These are phyloP conservation scores for Cyphellophora attinorum DNA, from an alignment of 2,329 filamentous ascomycete species.

Conservation along the genomic window DNA sequence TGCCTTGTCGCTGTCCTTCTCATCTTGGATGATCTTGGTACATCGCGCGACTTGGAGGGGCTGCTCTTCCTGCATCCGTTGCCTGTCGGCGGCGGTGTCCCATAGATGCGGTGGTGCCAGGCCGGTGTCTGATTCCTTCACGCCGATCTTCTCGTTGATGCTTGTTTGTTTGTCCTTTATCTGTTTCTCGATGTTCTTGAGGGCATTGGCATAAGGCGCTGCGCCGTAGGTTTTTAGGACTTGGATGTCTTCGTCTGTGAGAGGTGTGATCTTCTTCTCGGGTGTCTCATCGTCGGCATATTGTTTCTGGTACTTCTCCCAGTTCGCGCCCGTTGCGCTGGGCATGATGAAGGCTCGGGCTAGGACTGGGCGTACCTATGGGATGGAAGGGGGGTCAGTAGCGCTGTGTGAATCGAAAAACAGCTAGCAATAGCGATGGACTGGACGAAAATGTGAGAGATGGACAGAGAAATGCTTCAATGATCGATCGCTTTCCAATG, in stretches of 20 bases:
- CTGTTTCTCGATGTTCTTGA: conserved; percentile 97
- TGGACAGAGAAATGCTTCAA: no score
- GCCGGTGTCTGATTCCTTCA: conserved; percentile 86
- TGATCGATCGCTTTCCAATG: no score
- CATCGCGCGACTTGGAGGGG: conserved; percentile 94
- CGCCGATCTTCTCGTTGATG: conserved; percentile 95
- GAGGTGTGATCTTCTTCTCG: conserved; percentile 98
- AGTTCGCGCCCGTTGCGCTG: conserved; percentile 85
- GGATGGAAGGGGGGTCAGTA: no score
- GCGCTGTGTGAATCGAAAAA: no score
- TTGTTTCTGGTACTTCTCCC: conserved; percentile 98
- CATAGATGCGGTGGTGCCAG: conserved; percentile 96
- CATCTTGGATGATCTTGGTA: conserved; percentile 97
- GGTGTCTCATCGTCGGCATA: conserved; percentile 94
- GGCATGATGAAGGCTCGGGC: conserved; percentile 59
- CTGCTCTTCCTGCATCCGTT: conserved; percentile 98
- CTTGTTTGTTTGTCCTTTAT: conserved; percentile 99
- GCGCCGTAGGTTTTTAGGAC: conserved; percentile 98
- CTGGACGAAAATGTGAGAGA: no score
- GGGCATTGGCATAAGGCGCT: conserved; percentile 81
- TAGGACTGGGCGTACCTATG: no score
- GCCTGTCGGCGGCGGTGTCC: conserved; percentile 94
- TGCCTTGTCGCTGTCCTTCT: conserved; percentile 92
- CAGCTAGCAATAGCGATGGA: no score
- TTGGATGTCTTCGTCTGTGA: conserved; percentile 98